A percentile compares a stretch with the other conserved stretches of the same genome.
Evolutionary conservation across 2,329 filamentous ascomycete genomes (phyloP).

Genomic region (Diaporthe australafricana): DNA sequence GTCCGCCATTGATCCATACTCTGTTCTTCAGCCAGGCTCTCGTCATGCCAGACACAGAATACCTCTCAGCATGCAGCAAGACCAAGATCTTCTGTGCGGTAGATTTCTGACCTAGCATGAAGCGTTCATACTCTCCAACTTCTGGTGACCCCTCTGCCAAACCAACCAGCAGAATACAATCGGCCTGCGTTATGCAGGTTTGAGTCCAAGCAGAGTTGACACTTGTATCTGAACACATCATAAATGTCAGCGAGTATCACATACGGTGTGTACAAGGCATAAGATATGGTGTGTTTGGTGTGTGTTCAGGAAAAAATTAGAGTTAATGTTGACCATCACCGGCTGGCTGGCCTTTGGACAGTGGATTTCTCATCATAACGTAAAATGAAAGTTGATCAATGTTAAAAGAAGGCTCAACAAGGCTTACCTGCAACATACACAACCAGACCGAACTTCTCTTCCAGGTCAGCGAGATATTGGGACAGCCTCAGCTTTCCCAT

Average conservation of each 20-base stretch:
- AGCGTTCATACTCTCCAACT: conserved; percentile 96
- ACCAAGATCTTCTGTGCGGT: conserved; percentile 95
- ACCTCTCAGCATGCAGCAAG: conserved; percentile 88
- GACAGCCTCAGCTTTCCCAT: conserved; percentile 97
- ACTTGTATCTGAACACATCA: conserved; percentile 76
- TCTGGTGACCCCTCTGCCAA: conserved; percentile 89
- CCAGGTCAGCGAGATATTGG: conserved; percentile 94
- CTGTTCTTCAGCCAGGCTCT: conserved; percentile 91
- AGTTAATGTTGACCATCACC: conserved; percentile 69
- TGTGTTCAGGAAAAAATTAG: conserved; percentile 75
- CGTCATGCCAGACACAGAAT: conserved; percentile 85
- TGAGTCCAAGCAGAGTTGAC: conserved; percentile 99
- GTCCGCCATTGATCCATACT: conserved; percentile 97
- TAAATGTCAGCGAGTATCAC: conserved; percentile 31
- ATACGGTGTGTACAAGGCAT: not conserved
- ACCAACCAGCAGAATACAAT: conserved; percentile 93
- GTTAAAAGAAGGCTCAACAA: conserved; percentile 20
- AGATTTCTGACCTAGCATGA: conserved; percentile 96
- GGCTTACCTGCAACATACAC: conserved; percentile 86
- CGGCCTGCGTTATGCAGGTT: conserved; percentile 95
- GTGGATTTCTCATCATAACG: conserved; percentile 64
- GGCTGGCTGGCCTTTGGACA: conserved; percentile 62
- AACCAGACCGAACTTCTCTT: conserved; percentile 96
- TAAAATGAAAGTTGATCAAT: conserved; percentile 10
- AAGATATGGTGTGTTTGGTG: conserved; percentile 27